Percentiles rank a stretch among this genome's conserved stretches.
Conservation (phyloP, 2,329 filamentous ascomycete species). For the Pseudogymnoascus destructans region DNA sequence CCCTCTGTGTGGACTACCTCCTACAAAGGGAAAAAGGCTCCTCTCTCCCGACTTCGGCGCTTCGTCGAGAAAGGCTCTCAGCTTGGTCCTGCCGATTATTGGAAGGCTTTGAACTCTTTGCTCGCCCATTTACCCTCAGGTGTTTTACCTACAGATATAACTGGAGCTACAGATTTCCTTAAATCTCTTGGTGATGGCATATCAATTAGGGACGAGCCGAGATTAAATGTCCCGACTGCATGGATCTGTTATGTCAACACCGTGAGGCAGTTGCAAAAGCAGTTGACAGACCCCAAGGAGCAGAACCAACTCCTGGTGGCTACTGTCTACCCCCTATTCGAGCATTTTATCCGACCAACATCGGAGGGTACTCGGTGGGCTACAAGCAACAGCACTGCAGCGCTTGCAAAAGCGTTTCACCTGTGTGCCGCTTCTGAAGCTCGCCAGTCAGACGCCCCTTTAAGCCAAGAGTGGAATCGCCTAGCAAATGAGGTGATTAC, state of each 20-base stretch:
- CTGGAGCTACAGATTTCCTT: constrained; percentile 48
- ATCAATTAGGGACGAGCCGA: constrained; percentile 59
- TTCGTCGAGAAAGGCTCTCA: constrained; percentile 81
- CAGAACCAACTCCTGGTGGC: constrained; percentile 34
- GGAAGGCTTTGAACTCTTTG: constrained; percentile 53
- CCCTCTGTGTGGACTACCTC: constrained; percentile 62
- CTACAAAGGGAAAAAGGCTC: constrained; percentile 39
- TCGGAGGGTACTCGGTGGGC: constrained; percentile 17
- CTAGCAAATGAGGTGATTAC: constrained; percentile 50
- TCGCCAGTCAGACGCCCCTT: constrained; percentile 34
- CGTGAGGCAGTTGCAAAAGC: constrained; percentile 39
- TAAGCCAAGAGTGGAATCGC: constrained; percentile 42
- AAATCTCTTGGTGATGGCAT: constrained; percentile 59
- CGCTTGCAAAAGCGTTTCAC: constrained; percentile 33
- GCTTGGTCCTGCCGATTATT: constrained; percentile 57
- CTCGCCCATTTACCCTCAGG: constrained; percentile 42
- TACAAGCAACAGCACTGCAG: constrained; percentile 12
- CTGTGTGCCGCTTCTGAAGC: constrained; percentile 34
- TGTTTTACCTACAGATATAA: constrained; percentile 39
- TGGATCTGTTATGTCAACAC: constrained; percentile 66
- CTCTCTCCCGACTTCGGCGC: constrained; percentile 45
- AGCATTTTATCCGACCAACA: constrained; percentile 35
- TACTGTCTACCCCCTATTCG: constrained; percentile 40
- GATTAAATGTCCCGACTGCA: constrained; percentile 50
- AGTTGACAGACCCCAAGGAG: constrained; percentile 34